Conservation (phyloP, 192 early-diverging fungal genomes). For the Backusella liffmaniae region DNA sequence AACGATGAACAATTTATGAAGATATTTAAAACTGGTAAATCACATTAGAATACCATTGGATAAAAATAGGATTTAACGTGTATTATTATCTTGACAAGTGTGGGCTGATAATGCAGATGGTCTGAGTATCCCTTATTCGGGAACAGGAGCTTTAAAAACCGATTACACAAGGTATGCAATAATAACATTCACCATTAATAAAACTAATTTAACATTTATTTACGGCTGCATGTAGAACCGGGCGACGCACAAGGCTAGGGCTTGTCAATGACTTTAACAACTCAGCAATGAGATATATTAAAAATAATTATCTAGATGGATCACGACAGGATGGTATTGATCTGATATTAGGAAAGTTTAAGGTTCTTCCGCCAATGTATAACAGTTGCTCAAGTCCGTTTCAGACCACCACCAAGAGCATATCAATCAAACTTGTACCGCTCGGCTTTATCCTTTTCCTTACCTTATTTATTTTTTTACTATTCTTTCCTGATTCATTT, state of each 20-base stretch:
- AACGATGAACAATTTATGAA: constrained; percentile 61
- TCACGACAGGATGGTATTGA: constrained; percentile 89
- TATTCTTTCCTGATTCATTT: constrained; percentile 39
- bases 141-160: constrained; percentile 95
- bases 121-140: constrained; percentile 86
- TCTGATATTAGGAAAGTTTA: constrained; percentile 73
- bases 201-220: background rate
- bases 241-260: constrained; percentile 79
- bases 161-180: constrained; percentile 79
- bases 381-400: constrained; percentile 34
- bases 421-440: background rate
- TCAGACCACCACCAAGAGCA: background rate
- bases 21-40: constrained; percentile 76
- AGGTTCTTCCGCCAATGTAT: constrained; percentile 26
- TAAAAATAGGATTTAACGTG: background rate
- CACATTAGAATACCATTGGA: background rate
- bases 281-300: constrained; percentile 81
- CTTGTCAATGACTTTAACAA: constrained; percentile 78
- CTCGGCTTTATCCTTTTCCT: background rate
- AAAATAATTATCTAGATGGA: constrained; percentile 95
- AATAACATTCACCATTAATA: background rate
- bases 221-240: constrained; percentile 56
- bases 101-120: constrained; percentile 99
- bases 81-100: constrained; percentile 44
- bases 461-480: constrained; percentile 24